Percentiles rank a stretch among this genome's conserved stretches.
These are phyloP conservation scores for Sugiyamaella mastotermitis DNA, from an alignment of 805 yeast genomes.

Conservation along the genomic window DNA sequence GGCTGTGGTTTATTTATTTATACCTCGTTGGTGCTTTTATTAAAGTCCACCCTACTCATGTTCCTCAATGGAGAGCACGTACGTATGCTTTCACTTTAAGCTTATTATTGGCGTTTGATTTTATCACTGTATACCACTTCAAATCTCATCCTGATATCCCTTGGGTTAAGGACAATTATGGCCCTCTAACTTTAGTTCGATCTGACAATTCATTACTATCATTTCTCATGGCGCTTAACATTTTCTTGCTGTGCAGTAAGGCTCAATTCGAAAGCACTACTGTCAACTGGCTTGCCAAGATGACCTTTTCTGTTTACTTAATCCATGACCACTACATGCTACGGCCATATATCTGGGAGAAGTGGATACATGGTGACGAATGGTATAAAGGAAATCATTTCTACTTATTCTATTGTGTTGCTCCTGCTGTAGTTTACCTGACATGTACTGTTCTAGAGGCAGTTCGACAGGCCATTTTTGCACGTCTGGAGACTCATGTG, in stretches of 20 bases:
- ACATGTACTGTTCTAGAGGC: too few relatives aligned
- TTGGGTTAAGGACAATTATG: constrained; percentile 1
- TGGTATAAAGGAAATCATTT: constrained; percentile 1
- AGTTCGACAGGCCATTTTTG: too few relatives aligned
- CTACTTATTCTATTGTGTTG: too few relatives aligned
- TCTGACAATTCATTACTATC: background rate
- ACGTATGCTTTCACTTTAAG: background rate
- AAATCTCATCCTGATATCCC: background rate
- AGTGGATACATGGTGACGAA: background rate
- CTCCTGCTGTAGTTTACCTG: too few relatives aligned
- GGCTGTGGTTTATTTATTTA: constrained; percentile 3
- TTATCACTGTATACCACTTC: background rate
- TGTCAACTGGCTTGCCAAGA: constrained; percentile 3
- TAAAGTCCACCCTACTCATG: background rate
- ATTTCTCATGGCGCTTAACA: constrained; percentile 1
- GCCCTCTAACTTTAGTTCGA: background rate
- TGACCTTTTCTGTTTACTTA: constrained; percentile 7
- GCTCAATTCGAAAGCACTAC: background rate
- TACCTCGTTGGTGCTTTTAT: constrained; percentile 5
- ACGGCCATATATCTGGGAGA: background rate
- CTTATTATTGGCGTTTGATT: background rate
- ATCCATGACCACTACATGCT: constrained; percentile 4
- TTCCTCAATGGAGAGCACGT: constrained; percentile 2
- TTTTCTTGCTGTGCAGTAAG: constrained; percentile 1
- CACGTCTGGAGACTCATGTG: too few relatives aligned